Evolutionary conservation across 805 yeast species (phyloP), one percentile per base, ranked within the genome.

Genomic region (Ogataea paraovalis): DNA sequence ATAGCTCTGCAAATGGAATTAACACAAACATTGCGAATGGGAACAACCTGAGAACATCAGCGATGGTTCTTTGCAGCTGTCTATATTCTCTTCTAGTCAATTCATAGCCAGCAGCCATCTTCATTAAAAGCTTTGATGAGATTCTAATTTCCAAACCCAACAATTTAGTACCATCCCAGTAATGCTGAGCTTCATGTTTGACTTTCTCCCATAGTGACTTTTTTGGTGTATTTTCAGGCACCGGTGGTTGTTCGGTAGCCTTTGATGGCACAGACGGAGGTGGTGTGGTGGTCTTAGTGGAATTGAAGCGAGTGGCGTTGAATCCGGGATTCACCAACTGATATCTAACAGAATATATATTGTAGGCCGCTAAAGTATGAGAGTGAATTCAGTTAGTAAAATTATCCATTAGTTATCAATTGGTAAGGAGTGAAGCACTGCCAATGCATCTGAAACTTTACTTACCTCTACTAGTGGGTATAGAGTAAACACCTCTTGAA

Each of bases 121-220:
- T 92, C 51, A 86, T 62, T 39, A 88, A 77, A 50, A 92, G 75
- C 67, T 89, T 88, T 42, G 90, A 80, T 0, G 96, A 85, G 36
- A 92, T 82, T 65, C 80, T 85, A 52, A 90, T 76, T 68, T 94
- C 99, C 59, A 85, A 81, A 4, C 97, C 98, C 42, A 92, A 73
- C 44, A 94, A 76, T 67, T 90, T 91, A 7, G 98, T 92, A 39
- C 99, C 98, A 56, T 83, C 85, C 88, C 96, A 89, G 67, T 90
- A 90, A 68, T 92, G 99, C 33, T 80, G 78, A 3, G 83, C 86
- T 69, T 87, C 97, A 60, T 87, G 94, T 65, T 90, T 91, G 46
- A 92, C 83, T 60, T 82, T 83, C 49, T 84, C 86, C 95, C 91
- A 84, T n/a, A 86, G 43, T 1, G 89, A 67, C 41, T 72, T 67